Conservation (phyloP, 208 protist species). For the Phytomonas sp. region DNA sequence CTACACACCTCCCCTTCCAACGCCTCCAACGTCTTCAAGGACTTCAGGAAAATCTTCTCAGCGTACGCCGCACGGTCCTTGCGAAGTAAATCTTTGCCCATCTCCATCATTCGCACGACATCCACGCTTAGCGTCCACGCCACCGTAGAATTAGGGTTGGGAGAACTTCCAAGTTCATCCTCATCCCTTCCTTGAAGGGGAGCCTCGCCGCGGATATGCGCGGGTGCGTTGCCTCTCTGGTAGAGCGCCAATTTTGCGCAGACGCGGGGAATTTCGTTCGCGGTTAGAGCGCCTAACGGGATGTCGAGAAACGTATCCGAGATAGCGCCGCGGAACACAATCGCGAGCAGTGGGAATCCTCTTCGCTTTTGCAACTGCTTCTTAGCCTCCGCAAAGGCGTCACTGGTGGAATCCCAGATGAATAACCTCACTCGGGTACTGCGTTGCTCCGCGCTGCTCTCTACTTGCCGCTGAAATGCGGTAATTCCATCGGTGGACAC, state of each 20-base stretch:
- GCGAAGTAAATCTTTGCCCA: conserved; percentile 50
- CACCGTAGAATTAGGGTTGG: background rate
- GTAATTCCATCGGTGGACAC: conserved; percentile 28
- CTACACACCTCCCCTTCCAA: conserved; percentile 27
- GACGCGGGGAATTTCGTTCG: conserved; percentile 22
- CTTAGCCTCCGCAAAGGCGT: conserved; percentile 37
- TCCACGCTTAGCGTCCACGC: conserved; percentile 36
- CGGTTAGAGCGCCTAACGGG: conserved; percentile 21
- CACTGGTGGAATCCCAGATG: conserved; percentile 62
- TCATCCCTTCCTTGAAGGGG: conserved; percentile 15
- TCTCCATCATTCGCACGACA: conserved; percentile 53
- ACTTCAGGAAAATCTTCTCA: conserved; percentile 74
- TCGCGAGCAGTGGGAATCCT: conserved; percentile 44
- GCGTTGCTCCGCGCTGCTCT: conserved; percentile 15
- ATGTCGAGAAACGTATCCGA: conserved; percentile 41
- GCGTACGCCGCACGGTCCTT: conserved; percentile 60
- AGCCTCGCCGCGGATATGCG: background rate
- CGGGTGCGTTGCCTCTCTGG: background rate
- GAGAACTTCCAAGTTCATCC: background rate
- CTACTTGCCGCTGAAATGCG: conserved; percentile 25
- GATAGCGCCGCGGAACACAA: conserved; percentile 41
- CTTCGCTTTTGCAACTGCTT: conserved; percentile 46
- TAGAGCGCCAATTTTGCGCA: conserved; percentile 16
- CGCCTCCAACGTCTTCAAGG: conserved; percentile 51
- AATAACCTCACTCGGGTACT: conserved; percentile 23